Percentiles rank a stretch among this genome's conserved stretches.
Evolutionary conservation across 139 green algal genomes (phyloP).

Genomic region (Tetradesmus obliquus): DNA sequence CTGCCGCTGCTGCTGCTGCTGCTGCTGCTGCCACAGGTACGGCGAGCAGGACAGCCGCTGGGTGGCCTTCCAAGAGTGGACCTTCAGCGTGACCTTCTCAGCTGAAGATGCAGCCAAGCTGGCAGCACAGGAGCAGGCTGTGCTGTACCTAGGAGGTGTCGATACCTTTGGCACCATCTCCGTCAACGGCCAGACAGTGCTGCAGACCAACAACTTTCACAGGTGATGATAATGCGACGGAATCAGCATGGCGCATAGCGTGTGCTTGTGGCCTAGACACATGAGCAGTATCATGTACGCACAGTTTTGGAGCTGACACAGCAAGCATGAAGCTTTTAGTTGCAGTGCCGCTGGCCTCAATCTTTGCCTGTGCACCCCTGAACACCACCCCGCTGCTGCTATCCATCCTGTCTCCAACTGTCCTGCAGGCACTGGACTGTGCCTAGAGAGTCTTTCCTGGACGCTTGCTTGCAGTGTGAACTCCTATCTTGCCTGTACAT

Average conservation of each 20-base stretch:
- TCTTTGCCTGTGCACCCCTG: too few species aligned
- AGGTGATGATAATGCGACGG: slow-evolving; percentile 27
- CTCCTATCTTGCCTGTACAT: neutral
- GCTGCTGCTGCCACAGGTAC: slow-evolving; percentile 55
- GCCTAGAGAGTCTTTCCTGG: too few species aligned
- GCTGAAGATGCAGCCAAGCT: slow-evolving; percentile 17
- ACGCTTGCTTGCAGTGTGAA: too few species aligned
- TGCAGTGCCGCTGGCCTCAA: too few species aligned
- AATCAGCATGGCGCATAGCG: too few species aligned
- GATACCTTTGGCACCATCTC: slow-evolving; percentile 63
- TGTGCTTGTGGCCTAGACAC: too few species aligned
- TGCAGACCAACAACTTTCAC: slow-evolving; percentile 61
- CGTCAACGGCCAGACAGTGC: slow-evolving; percentile 58
- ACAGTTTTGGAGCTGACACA: too few species aligned
- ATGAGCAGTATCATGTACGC: too few species aligned
- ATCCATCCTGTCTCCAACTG: too few species aligned
- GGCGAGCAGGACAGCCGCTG: slow-evolving; percentile 67
- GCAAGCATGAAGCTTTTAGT: too few species aligned
- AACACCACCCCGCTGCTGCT: too few species aligned
- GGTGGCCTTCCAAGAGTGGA: slow-evolving; percentile 71
- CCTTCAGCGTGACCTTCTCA: slow-evolving; percentile 47
- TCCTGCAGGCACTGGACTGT: too few species aligned
- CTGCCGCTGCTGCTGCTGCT: neutral
- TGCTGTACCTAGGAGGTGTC: slow-evolving; percentile 57
- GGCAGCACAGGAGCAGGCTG: neutral